Evolutionary conservation across 768 basidiomycete species (phyloP).

Genomic region (Neoboletus magnificus): DNA sequence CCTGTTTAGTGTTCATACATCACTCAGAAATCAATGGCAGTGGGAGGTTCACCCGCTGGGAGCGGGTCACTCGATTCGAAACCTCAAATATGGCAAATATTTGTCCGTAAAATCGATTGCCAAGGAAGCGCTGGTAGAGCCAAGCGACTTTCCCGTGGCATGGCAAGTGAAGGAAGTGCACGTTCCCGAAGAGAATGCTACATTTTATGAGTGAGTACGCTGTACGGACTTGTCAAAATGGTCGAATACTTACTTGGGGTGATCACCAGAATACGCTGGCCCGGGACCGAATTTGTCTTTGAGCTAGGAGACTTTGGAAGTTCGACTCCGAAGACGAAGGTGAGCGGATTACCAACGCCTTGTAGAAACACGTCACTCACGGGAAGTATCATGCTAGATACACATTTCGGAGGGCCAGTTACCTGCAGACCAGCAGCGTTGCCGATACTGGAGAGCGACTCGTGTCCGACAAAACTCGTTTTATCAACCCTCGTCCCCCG

Average conservation of each 20-base stretch:
- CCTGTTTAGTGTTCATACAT: neutral
- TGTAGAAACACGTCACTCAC: neutral
- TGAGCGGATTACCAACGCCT: neutral
- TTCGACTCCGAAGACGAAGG: conserved; percentile 31
- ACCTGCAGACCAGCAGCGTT: conserved; percentile 23
- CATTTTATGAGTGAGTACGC: conserved; percentile 26
- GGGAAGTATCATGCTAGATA: conserved; percentile 8
- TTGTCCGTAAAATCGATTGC: conserved; percentile 24
- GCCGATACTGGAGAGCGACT: conserved; percentile 30
- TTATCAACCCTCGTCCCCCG: conserved; percentile 23
- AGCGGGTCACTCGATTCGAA: conserved; percentile 30
- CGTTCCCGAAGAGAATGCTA: conserved; percentile 25
- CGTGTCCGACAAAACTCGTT: conserved; percentile 29
- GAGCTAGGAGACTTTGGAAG: conserved; percentile 25
- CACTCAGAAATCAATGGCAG: conserved; percentile 8
- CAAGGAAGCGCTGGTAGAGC: conserved; percentile 21
- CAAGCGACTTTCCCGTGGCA: conserved; percentile 29
- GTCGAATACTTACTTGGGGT: neutral
- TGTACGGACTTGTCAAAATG: neutral
- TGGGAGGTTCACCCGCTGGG: conserved; percentile 31
- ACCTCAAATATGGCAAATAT: conserved; percentile 32
- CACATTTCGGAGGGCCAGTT: conserved; percentile 25
- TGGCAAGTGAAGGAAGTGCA: conserved; percentile 28
- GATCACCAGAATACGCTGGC: conserved; percentile 28
- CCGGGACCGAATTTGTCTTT: conserved; percentile 26